These are phyloP conservation scores for Arthrocladium fulminans DNA, from an alignment of 2,329 filamentous ascomycete genomes.

Conservation along the genomic window DNA sequence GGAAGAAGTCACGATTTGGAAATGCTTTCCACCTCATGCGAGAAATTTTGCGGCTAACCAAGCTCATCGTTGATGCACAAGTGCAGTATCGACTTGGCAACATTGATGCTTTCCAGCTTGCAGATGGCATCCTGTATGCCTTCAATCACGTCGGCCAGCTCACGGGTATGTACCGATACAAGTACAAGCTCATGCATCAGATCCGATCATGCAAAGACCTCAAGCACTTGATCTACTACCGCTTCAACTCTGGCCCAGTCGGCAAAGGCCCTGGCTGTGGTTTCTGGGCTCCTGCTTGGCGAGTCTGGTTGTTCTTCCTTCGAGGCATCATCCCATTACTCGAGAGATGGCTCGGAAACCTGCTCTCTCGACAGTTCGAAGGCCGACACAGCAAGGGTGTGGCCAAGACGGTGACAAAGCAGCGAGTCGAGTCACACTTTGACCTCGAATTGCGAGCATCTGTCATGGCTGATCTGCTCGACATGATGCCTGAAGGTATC, in stretches of 20 bases:
- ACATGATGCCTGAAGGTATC: constrained; percentile 99
- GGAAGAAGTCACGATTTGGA: constrained; percentile 97
- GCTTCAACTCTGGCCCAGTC: constrained; percentile 93
- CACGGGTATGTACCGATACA: constrained; percentile 99
- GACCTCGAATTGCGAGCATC: constrained; percentile 94
- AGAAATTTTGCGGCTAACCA: constrained; percentile 89
- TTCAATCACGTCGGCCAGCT: constrained; percentile 98
- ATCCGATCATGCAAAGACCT: constrained; percentile 98
- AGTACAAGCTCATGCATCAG: constrained; percentile 99
- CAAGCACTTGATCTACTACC: constrained; percentile 98
- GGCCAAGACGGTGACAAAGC: constrained; percentile 97
- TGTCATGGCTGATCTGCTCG: constrained; percentile 98
- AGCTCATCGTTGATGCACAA: constrained; percentile 95
- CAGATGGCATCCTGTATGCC: constrained; percentile 96
- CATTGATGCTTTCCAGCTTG: constrained; percentile 96
- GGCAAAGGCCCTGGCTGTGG: constrained; percentile 96
- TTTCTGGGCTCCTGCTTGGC: constrained; percentile 98
- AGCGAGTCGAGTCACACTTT: constrained; percentile 97
- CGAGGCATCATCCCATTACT: constrained; percentile 93
- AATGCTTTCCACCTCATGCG: constrained; percentile 99
- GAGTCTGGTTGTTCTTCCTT: constrained; percentile 99
- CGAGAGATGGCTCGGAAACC: constrained; percentile 93
- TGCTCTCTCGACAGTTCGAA: constrained; percentile 95
- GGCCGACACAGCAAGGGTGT: constrained; percentile 98
- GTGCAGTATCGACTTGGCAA: constrained; percentile 96